phyloP scores from a whole-genome alignment of 257 asterid genomes.

The Plectranthus barbatus region DNA sequence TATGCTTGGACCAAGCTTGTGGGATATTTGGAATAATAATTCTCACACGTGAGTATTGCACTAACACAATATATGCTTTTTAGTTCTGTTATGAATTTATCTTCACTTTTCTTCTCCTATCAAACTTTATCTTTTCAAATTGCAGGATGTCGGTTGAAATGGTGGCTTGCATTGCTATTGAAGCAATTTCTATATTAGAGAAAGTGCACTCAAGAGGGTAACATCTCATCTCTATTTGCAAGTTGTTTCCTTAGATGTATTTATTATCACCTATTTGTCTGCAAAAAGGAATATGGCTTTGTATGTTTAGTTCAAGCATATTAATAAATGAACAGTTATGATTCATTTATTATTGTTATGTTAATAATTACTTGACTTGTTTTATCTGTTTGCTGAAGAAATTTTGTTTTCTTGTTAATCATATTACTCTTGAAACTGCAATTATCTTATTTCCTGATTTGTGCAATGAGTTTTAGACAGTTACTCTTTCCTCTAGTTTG shows the following conservation, averaged over 20 bases:
- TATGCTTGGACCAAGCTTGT: conserved; percentile 70
- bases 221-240: conserved; percentile 14
- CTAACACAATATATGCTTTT: conserved; percentile 17
- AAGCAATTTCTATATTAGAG: conserved; percentile 81
- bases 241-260: not conserved
- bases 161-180: conserved; percentile 94
- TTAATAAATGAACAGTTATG: not conserved
- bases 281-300: not conserved
- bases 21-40: conserved; percentile 89
- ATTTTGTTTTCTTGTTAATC: not conserved
- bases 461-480: not conserved
- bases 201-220: conserved; percentile 83
- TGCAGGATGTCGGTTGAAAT: conserved; percentile 82
- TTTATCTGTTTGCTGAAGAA: not conserved
- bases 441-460: not conserved
- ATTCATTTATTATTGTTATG: not conserved
- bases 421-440: not conserved
- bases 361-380: not conserved
- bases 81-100: not conserved
- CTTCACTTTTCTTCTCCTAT: not conserved
- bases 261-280: not conserved
- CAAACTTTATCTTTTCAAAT: not conserved
- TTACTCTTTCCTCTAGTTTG: not conserved
- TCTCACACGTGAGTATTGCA: conserved; percentile 44
- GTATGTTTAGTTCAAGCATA: not conserved